Base-by-base conservation (phyloP, 306 rosid genomes). In the Ochetophila trinervis region DNA sequence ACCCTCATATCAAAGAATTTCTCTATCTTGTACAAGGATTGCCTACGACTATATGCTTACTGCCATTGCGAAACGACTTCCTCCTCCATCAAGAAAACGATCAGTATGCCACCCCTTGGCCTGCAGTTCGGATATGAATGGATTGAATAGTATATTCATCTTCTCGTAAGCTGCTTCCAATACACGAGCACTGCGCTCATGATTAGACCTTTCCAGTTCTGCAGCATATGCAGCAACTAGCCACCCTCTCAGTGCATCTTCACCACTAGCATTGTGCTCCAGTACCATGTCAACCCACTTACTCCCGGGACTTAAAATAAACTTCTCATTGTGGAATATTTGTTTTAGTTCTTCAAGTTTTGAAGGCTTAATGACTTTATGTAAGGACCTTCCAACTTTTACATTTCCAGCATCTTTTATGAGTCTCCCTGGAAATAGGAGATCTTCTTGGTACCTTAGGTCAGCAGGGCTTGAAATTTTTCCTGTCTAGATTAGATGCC, bases 31-130 rank as follows among this genome's bases (percentile, higher is more conserved):
- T 42, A 40, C 42, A 63, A 59, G 20, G 30, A 56, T 54, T 36
- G 45, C 22, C 23, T 50, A 52, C 6, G 11, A 10, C 66, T 59
- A 21, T 19, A n/a, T 37, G 3, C 11, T n/a, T 58, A 47, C 59
- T 78, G 83, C 22, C 78, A 80, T 27, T 0, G 92, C 74, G 68
- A 89, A 92, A 76, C 95, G 89, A 60, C 82, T 78, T 63, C 98
- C 96, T 51, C 79, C 82, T 57, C 95, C 98, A 42, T 87, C 89
- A 15, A 92, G 85, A 84, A 92, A 92, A 40, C 91, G 91, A 70
- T 92, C 96, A n/a, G 98, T 87, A 74, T 92, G 84, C 98, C 98
- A 92, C 53, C 96, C 96, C 79, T 84, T 89, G 79, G 73, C 85
- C 78, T 85, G 96, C 30, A 92, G 70, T 72, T 80, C 84, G 52